Percentiles rank a stretch among this genome's conserved stretches.
Evolutionary conservation across 1,284 basidiomycete species (phyloP).

Genomic region (Malassezia cuniculi): DNA sequence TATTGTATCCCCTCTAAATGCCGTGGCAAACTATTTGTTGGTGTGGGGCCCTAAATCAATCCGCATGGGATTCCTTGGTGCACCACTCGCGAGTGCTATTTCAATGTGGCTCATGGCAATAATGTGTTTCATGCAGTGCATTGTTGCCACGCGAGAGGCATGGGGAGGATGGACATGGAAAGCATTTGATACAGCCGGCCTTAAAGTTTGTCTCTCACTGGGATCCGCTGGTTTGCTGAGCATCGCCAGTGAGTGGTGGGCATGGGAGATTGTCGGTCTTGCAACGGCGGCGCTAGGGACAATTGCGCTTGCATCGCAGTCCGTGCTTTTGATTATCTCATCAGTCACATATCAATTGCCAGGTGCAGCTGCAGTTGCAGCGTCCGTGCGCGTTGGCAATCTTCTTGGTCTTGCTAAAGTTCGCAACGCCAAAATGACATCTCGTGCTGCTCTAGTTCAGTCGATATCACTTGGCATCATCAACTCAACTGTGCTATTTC

Average conservation of each 20-base stretch:
- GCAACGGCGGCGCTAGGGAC: conserved; percentile 43
- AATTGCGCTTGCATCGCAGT: conserved; percentile 52
- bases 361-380: conserved; percentile 64
- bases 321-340: conserved; percentile 59
- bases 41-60: conserved; percentile 48
- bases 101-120: conserved; percentile 69
- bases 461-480: conserved; percentile 19
- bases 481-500: conserved; percentile 56
- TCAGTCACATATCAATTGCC: conserved; percentile 73
- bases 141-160: conserved; percentile 60
- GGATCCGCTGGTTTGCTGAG: conserved; percentile 51
- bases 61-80: conserved; percentile 77
- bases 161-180: conserved; percentile 64
- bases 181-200: conserved; percentile 25
- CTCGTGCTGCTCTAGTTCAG: conserved; percentile 31
- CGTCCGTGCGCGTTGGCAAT: conserved; percentile 60
- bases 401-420: conserved; percentile 49
- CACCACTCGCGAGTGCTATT: conserved; percentile 75
- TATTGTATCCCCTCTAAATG: conserved; percentile 73
- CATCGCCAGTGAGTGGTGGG: conserved; percentile 74
- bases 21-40: conserved; percentile 67
- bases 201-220: conserved; percentile 22
- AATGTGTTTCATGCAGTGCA: conserved; percentile 31
- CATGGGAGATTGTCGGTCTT: conserved; percentile 60
- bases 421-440: conserved; percentile 37